Base-by-base conservation (phyloP, 306 rosid species). In the Mimosa bimucronata region DNA sequence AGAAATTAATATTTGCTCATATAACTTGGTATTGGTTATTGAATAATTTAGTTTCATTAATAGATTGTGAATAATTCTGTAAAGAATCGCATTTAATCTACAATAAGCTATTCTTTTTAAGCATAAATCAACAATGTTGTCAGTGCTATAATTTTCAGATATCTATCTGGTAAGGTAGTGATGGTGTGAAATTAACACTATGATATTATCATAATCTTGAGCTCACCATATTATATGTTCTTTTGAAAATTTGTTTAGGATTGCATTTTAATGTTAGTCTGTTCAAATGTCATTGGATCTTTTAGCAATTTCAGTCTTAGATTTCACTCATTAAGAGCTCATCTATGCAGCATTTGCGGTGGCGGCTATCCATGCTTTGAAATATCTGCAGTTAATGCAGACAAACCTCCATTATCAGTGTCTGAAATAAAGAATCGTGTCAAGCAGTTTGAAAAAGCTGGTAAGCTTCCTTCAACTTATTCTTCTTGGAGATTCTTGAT, bases 341-440 rank as follows among this genome's bases (percentile, higher is more conserved):
- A 45, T 82, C 53, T 41, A 29, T 87, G 90, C 95, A 94, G 98
- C 84, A 86, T 91, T 61, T 90, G 92, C 82, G 97, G 94, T 62
- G 85, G 81, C 21, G 87, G 85, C 25, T 90, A 88, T 85, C 97
- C 97, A 26, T 92, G 98, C 87, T 94, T 92, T 77, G 97, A 94
- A 91, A 68, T 94, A 84, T 90, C 98, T 67, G 98, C 97, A 48
- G 87, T 94, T 80, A 94, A 92, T 84, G 94, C 98, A 60, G 98
- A 94, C 88, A 94, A 94, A 82, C 97, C 98, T 82, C 97, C 97
- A 66, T 86, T 94, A 57, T 86, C 87, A 0, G 86, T 90, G 77
- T 85, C 91, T 73, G 81, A 90, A 78, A 84, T 92, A 77, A 94
- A 86, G 84, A 92, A 91, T 68, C 97, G 98, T 14, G 87, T 94